phyloP scores from a whole-genome alignment of 163 green algal genomes.

The Scenedesmus sp. region DNA sequence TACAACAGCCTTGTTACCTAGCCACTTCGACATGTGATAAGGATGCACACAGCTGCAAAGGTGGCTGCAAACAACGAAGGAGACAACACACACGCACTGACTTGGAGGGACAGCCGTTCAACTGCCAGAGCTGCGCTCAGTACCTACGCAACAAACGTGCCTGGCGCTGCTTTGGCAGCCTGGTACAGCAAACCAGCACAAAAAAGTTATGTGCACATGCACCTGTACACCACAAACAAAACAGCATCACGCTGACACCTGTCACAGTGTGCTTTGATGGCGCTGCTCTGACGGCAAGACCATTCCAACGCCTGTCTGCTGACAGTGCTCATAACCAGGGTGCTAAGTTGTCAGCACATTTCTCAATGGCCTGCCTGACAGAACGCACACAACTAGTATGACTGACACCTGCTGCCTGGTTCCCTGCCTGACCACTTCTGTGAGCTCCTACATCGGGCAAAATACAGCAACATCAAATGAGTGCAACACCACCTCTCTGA shows the following conservation, averaged over 20 bases:
- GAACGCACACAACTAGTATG: not conserved
- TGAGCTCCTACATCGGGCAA: no score
- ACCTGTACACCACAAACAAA: not conserved
- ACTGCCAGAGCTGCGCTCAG: no score
- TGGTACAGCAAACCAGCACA: not conserved
- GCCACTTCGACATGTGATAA: not conserved
- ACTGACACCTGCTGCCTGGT: not conserved
- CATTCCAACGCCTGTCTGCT: not conserved
- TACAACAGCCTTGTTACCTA: not conserved
- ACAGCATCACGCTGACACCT: not conserved
- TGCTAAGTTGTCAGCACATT: no score
- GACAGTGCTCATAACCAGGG: no score
- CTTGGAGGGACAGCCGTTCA: not conserved
- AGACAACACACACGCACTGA: not conserved
- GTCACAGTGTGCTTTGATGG: not conserved
- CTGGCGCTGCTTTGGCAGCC: not conserved
- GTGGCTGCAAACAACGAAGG: not conserved
- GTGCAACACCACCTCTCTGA: not conserved
- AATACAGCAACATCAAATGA: not conserved
- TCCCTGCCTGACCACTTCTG: not conserved
- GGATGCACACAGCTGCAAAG: not conserved
- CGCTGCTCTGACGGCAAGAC: not conserved
- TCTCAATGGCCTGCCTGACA: not conserved
- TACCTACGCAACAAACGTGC: not conserved
- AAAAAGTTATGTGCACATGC: not conserved